Evolutionary conservation across 176 grass and related monocot genomes (phyloP).

Genomic region (Coix lacrymajobi): DNA sequence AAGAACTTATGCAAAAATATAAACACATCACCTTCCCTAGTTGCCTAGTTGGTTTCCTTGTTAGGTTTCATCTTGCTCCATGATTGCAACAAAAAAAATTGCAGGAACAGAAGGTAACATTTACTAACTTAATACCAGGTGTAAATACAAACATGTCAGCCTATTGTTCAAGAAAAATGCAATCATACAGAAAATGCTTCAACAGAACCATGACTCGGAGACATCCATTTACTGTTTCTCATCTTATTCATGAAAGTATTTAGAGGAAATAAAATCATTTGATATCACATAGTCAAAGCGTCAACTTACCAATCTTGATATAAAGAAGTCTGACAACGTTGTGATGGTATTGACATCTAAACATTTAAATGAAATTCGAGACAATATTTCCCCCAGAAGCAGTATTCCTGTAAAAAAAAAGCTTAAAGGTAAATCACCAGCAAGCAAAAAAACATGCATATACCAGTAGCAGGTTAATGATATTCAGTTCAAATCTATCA

Average conservation of each 20-base stretch:
- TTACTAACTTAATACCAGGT: constrained; percentile 9
- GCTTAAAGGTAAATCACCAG: constrained; percentile 3
- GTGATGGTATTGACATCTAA: constrained; percentile 56
- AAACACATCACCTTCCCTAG: neutral
- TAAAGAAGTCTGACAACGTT: constrained; percentile 85
- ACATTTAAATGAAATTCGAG: constrained; percentile 48
- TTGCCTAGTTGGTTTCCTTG: constrained; percentile 15
- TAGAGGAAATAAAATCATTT: constrained; percentile 30
- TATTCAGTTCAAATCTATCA: constrained; percentile 17
- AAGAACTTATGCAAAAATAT: neutral
- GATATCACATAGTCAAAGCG: constrained; percentile 18
- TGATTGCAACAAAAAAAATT: constrained; percentile 10
- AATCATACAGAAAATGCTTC: neutral
- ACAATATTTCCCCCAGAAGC: constrained; percentile 73
- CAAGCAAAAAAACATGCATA: neutral
- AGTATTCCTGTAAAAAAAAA: constrained; percentile 49
- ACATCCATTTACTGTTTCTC: too few species aligned
- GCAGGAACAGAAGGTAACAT: neutral
- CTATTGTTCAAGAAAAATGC: constrained; percentile 5
- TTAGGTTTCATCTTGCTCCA: constrained; percentile 4
- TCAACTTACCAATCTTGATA: constrained; percentile 82
- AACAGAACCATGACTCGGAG: neutral
- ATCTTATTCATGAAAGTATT: neutral
- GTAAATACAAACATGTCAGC: neutral
- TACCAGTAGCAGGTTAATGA: neutral